Conservation (phyloP, 2,329 filamentous ascomycete species). For the Xylariaceae sp. region DNA sequence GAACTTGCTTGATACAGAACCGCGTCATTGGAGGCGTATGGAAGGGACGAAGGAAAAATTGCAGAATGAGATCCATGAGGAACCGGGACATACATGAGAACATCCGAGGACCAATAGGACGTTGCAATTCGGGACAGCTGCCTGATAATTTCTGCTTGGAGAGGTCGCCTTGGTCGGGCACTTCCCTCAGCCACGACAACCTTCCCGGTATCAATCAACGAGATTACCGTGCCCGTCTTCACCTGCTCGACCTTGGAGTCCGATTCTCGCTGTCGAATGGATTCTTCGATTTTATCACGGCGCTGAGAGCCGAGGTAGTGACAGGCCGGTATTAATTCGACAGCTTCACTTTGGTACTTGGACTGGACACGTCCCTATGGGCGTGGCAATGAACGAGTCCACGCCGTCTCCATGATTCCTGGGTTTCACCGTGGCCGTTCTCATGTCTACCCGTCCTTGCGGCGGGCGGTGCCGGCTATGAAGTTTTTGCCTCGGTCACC, state of each 20-base stretch:
- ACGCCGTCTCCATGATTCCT: too few relatives aligned
- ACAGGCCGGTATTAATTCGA: neutral
- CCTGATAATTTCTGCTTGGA: neutral
- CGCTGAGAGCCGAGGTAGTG: neutral
- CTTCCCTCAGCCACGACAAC: neutral
- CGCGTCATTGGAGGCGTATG: too few relatives aligned
- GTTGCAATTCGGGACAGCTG: neutral
- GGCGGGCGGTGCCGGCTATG: neutral
- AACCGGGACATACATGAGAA: neutral
- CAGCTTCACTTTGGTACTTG: slow-evolving; percentile 9
- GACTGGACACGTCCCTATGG: neutral
- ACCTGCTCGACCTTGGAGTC: too few relatives aligned
- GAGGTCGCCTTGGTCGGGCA: neutral
- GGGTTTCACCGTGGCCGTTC: neutral
- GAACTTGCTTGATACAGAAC: too few relatives aligned
- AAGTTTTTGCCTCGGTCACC: neutral
- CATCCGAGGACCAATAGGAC: neutral
- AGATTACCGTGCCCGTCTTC: too few relatives aligned
- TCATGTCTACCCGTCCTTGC: neutral
- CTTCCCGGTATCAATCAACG: too few relatives aligned
- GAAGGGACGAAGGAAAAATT: neutral
- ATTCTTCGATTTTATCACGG: neutral
- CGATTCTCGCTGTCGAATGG: neutral
- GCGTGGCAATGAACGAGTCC: too few relatives aligned
- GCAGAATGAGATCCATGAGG: neutral